These are phyloP conservation scores for Auricularia auricula-judae DNA, from an alignment of 768 basidiomycete species.

Conservation along the genomic window DNA sequence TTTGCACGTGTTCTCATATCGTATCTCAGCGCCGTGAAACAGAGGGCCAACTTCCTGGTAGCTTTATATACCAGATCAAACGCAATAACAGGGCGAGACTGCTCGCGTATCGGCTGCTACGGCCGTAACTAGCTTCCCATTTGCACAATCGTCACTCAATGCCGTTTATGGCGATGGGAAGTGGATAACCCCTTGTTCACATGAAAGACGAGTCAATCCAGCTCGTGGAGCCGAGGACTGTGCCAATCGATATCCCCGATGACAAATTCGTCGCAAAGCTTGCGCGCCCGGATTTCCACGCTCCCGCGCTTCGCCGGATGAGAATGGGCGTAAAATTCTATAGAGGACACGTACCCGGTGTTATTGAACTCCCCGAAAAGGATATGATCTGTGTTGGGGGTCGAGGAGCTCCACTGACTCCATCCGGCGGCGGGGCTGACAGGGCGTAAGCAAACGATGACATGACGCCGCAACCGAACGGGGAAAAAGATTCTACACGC, in stretches of 20 bases:
- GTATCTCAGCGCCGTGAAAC: no score
- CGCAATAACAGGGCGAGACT: no score
- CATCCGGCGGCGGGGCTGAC: slow-evolving; percentile 13
- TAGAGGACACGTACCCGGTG: slow-evolving; percentile 14
- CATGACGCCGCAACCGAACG: no score
- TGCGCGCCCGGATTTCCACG: slow-evolving; percentile 12
- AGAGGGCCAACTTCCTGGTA: no score
- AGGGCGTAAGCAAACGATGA: slow-evolving; percentile 2
- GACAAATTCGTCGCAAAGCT: slow-evolving; percentile 18
- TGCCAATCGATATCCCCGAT: background rate
- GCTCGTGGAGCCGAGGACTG: background rate
- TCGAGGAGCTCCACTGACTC: slow-evolving; percentile 15
- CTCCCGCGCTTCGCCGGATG: slow-evolving; percentile 4
- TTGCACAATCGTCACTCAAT: no score
- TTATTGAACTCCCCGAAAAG: slow-evolving; percentile 21
- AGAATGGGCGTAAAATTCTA: background rate
- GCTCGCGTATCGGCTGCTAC: no score
- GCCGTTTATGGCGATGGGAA: no score
- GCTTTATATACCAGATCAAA: no score
- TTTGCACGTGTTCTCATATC: no score
- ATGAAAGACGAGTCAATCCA: background rate
- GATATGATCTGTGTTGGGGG: slow-evolving; percentile 20
- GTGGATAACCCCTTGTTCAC: background rate
- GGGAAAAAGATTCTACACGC: background rate
- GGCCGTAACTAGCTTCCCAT: no score